phyloP scores from a whole-genome alignment of 805 yeast species.

The Isabelozyma heimii region DNA sequence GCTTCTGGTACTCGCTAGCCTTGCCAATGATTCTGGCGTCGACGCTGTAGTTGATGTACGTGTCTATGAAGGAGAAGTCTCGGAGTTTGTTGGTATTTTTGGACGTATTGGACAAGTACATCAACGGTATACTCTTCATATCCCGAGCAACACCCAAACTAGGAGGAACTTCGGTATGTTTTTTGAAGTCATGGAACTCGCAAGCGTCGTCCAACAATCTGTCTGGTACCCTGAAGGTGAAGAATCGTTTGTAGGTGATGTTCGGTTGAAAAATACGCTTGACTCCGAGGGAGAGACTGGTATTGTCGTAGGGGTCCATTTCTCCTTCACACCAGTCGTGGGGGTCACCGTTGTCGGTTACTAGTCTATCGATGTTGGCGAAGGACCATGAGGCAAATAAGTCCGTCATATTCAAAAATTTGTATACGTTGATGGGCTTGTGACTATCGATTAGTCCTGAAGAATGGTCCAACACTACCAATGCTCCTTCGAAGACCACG shows the following conservation, averaged over 20 bases:
- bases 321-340: slow-evolving; percentile 47
- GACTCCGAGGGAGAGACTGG: slow-evolving; percentile 33
- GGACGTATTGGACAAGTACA: slow-evolving; percentile 16
- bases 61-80: slow-evolving; percentile 36
- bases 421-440: slow-evolving; percentile 27
- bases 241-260: slow-evolving; percentile 38
- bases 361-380: slow-evolving; percentile 39
- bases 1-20: slow-evolving; percentile 30
- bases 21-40: slow-evolving; percentile 41
- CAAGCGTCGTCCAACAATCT: slow-evolving; percentile 40
- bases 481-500: slow-evolving; percentile 39
- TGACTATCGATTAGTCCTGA: slow-evolving; percentile 20
- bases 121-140: slow-evolving; percentile 16
- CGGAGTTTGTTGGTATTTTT: slow-evolving; percentile 16
- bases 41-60: slow-evolving; percentile 33
- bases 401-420: slow-evolving; percentile 42
- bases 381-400: slow-evolving; percentile 44
- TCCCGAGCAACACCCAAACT: slow-evolving; percentile 32
- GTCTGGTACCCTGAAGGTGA: slow-evolving; percentile 41
- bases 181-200: slow-evolving; percentile 29
- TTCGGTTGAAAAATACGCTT: slow-evolving; percentile 36
- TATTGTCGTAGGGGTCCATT: slow-evolving; percentile 39
- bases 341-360: slow-evolving; percentile 39
- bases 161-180: slow-evolving; percentile 37
- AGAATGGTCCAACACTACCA: slow-evolving; percentile 23